These are phyloP conservation scores for Pythium rishiriense DNA, from an alignment of 352 stramenopile species.

Conservation along the genomic window DNA sequence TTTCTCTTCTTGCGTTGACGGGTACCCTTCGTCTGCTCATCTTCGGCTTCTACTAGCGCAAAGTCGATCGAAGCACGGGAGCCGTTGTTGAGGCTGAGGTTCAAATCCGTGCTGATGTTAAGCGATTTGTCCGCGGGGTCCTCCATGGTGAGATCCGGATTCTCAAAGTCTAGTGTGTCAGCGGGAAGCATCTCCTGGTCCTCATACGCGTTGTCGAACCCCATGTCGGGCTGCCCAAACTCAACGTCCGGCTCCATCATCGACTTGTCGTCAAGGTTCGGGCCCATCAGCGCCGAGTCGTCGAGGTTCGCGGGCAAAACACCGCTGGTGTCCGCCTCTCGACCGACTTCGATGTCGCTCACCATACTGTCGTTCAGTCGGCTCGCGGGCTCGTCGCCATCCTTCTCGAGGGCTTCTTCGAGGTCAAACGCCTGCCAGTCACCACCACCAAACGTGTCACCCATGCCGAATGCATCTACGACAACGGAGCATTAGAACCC, in stretches of 20 bases:
- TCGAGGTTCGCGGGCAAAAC: conserved; percentile 44
- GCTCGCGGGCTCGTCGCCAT: conserved; percentile 18
- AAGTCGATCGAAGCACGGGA: conserved; percentile 72
- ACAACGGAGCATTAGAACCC: no score
- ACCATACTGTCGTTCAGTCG: conserved; percentile 64
- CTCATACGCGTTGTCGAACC: conserved; percentile 63
- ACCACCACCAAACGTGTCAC: conserved; percentile 75
- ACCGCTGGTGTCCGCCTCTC: conserved; percentile 57
- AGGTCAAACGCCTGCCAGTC: conserved; percentile 86
- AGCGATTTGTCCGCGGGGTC: conserved; percentile 44
- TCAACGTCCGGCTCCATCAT: conserved; percentile 38
- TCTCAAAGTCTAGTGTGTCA: conserved; percentile 47
- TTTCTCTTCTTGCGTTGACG: conserved; percentile 82
- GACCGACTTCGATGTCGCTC: conserved; percentile 83
- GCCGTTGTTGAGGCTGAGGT: conserved; percentile 60
- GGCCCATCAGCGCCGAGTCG: conserved; percentile 52
- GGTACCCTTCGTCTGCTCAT: conserved; percentile 25
- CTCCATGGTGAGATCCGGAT: conserved; percentile 34
- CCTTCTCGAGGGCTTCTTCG: conserved; percentile 63
- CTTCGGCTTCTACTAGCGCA: conserved; percentile 47
- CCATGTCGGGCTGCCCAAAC: conserved; percentile 45
- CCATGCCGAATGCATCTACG: conserved; percentile 63
- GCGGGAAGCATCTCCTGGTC: conserved; percentile 44
- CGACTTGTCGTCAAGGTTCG: conserved; percentile 46
- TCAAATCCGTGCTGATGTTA: conserved; percentile 73